Evolutionary conservation across 192 early-diverging fungal species (phyloP).

Genomic region (Mortierella alpina): DNA sequence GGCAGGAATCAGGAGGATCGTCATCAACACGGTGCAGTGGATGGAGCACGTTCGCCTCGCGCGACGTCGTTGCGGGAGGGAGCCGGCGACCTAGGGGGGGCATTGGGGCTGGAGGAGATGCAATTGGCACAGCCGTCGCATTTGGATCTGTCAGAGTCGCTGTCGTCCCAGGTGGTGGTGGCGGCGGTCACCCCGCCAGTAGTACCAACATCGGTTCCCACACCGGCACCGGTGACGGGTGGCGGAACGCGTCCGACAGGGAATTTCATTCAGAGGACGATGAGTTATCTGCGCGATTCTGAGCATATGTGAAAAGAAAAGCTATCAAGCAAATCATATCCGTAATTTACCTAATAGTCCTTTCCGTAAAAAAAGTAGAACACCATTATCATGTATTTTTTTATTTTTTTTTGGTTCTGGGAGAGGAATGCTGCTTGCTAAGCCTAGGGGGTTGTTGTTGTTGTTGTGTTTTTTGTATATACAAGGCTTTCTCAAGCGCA

Average conservation of each 20-base stretch:
- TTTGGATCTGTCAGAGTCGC: constrained; percentile 20
- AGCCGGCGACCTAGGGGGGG: not conserved
- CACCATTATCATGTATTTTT: too few relatives aligned
- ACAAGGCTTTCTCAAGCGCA: too few relatives aligned
- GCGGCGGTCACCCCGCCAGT: too few relatives aligned
- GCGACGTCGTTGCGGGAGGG: not conserved
- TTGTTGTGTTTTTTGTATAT: too few relatives aligned
- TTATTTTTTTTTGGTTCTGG: too few relatives aligned
- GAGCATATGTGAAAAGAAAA: not conserved
- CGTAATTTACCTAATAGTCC: not conserved
- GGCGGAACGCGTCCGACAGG: not conserved
- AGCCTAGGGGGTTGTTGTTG: too few relatives aligned
- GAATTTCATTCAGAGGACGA: constrained; percentile 7
- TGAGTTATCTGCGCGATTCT: constrained; percentile 14
- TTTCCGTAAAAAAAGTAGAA: too few relatives aligned
- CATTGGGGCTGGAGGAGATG: constrained; percentile 22
- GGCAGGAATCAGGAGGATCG: not conserved
- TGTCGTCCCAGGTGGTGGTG: not conserved
- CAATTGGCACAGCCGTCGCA: constrained; percentile 28
- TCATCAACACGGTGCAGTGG: not conserved
- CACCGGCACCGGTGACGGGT: not conserved
- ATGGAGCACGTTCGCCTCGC: not conserved
- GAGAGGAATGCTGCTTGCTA: too few relatives aligned
- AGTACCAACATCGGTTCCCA: too few relatives aligned
- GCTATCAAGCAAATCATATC: too few relatives aligned